Base-by-base conservation (phyloP, 352 stramenopile genomes). In the Pythium aristosporum region DNA sequence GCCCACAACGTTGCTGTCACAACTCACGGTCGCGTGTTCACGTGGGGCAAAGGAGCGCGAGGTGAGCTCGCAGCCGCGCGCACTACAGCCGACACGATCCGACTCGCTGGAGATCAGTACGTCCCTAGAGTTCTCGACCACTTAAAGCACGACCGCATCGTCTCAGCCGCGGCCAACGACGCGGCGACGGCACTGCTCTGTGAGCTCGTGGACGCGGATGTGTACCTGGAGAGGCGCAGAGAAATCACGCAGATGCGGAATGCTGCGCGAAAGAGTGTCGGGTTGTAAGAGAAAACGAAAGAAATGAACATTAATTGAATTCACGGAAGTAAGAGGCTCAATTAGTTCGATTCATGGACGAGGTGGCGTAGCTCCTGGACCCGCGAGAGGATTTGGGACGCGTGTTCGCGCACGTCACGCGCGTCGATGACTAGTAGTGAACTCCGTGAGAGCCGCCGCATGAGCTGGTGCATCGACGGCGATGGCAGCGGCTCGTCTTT, bases 1-100 rank as follows among this genome's bases (percentile, higher is more conserved):
- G 72, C 76, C 2, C 83, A 92, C 51, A 81, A 76, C 7, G 46
- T 92, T 15, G 80, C 78, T 23, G 72, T 88, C 15, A 91, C 79
- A 3, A 65, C 60, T 8, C 18, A 65, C 1, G 78, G 81, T 3
- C 72, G 75, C 6, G 77, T 91, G 21, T 89, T 84, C 37, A 75
- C 79, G 9, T 92, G 83, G 83, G 81, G 83, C 15, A 73, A 75
- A 50, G 81, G 81, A 4, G 47, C 52, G 12, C 68, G 63, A 9
- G 83, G 83, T 2, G 78, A 87, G 39, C 65, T 91, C 3, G 82
- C 74, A 0, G 77, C 75, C 20, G 23, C 63, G 2, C 36, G 37
- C 8, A 58, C 61, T 0, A 61, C 28, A 9, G 49, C 58, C 3
- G 32, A 73, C 23, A 55, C 59, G 0, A 11, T 39, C 16, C 54